phyloP scores from a whole-genome alignment of 2,329 filamentous ascomycete genomes.

The Phoma sp. region DNA sequence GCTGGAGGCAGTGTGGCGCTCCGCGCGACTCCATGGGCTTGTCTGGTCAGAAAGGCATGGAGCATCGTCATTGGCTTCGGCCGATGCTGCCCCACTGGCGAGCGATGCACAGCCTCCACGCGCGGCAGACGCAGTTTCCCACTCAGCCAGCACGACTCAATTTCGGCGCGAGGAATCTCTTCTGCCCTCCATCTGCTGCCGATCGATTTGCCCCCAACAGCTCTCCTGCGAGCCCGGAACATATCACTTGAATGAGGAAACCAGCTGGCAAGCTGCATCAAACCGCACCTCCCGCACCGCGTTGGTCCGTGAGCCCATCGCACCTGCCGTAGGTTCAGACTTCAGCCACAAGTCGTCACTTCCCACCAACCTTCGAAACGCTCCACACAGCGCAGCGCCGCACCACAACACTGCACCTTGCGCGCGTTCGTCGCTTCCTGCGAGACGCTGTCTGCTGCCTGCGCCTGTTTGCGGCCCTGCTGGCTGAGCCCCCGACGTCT shows the following conservation, averaged over 20 bases:
- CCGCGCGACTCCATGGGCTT: background rate
- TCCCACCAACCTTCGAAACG: conserved; percentile 9
- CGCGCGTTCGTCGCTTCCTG: conserved; percentile 5
- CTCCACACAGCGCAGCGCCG: conserved; percentile 15
- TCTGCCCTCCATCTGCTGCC: conserved; percentile 6
- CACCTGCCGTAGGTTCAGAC: conserved; percentile 12
- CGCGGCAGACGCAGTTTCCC: conserved; percentile 17
- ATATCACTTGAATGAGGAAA: conserved; percentile 4
- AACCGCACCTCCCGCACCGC: conserved; percentile 15
- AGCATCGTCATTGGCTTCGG: conserved; percentile 2
- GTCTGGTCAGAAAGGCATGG: background rate
- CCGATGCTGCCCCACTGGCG: conserved; percentile 1
- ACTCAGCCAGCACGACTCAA: conserved; percentile 13
- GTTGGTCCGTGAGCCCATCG: conserved; percentile 18
- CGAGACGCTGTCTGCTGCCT: conserved; percentile 9
- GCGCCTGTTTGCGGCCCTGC: background rate
- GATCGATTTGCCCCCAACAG: conserved; percentile 8
- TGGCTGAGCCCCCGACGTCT: background rate
- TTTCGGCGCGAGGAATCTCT: conserved; percentile 3
- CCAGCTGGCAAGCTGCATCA: conserved; percentile 11
- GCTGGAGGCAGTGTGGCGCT: conserved; percentile 9
- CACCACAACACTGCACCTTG: conserved; percentile 7
- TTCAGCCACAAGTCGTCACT: conserved; percentile 19
- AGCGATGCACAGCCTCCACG: conserved; percentile 10
- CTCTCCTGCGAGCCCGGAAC: conserved; percentile 7